A percentile compares a stretch with the other conserved stretches of the same genome.
Evolutionary conservation across 192 early-diverging fungal species (phyloP).

Genomic region (Podochytrium sp.): DNA sequence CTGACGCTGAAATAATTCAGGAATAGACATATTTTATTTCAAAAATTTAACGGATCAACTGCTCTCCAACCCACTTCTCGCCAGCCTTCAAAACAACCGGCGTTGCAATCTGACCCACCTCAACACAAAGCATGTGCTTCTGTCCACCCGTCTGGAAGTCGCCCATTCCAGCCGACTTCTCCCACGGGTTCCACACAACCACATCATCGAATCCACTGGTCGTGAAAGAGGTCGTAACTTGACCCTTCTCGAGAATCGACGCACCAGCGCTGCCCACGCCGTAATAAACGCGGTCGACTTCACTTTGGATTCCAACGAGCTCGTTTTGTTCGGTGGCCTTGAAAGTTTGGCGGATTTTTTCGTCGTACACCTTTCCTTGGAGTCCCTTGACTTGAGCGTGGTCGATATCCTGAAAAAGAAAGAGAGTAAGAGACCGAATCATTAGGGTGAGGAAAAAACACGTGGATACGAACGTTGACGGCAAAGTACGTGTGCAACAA

Average conservation of each 20-base stretch:
- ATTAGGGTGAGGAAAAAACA: not conserved
- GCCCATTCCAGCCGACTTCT: slow-evolving; percentile 84
- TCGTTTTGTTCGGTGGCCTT: slow-evolving; percentile 36
- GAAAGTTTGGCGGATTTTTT: slow-evolving; percentile 67
- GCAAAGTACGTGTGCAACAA: slow-evolving; percentile 94
- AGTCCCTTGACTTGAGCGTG: slow-evolving; percentile 69
- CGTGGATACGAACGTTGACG: slow-evolving; percentile 39
- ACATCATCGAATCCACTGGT: slow-evolving; percentile 39
- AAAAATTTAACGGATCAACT: slow-evolving; percentile 3
- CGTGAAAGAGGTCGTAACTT: slow-evolving; percentile 2
- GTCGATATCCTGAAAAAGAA: slow-evolving; percentile 56
- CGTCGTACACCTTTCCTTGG: slow-evolving; percentile 60
- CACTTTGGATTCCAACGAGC: slow-evolving; percentile 61
- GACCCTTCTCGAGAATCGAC: slow-evolving; percentile 32
- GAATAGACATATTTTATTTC: too few relatives aligned
- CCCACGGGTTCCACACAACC: slow-evolving; percentile 99
- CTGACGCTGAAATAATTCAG: slow-evolving; percentile 52
- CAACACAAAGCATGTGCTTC: slow-evolving; percentile 88
- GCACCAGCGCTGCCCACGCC: slow-evolving; percentile 56
- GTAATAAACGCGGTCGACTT: slow-evolving; percentile 87
- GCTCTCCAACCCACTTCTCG: slow-evolving; percentile 14
- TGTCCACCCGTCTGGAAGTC: slow-evolving; percentile 89
- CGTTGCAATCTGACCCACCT: slow-evolving; percentile 50
- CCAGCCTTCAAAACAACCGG: slow-evolving; percentile 13
- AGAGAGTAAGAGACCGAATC: not conserved